Conservation (phyloP, 2,329 filamentous ascomycete genomes). For the Coniochaeta sp. region DNA sequence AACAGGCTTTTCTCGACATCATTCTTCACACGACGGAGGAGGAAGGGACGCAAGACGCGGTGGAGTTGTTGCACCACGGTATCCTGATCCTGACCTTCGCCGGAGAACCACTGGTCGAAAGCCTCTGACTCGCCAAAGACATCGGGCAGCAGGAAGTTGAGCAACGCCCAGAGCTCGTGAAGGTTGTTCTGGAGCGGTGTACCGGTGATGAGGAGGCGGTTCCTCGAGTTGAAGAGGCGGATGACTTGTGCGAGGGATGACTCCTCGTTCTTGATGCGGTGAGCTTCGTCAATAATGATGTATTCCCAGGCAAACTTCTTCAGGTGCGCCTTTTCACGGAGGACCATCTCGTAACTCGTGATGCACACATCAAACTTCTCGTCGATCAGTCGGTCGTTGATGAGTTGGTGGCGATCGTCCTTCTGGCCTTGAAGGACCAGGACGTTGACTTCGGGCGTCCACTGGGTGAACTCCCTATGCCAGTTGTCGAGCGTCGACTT, state of each 20-base stretch:
- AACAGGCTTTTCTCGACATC: constrained; percentile 97
- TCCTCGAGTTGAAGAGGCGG: constrained; percentile 89
- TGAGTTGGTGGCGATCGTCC: constrained; percentile 81
- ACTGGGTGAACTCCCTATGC: constrained; percentile 87
- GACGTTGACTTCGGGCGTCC: constrained; percentile 94
- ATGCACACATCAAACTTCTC: constrained; percentile 98
- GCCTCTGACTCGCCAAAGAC: constrained; percentile 96
- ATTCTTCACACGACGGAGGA: constrained; percentile 91
- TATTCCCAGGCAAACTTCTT: constrained; percentile 99
- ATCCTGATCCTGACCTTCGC: constrained; percentile 84
- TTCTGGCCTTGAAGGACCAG: constrained; percentile 92
- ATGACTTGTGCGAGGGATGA: constrained; percentile 96
- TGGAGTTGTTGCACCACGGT: constrained; percentile 94
- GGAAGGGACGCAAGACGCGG: constrained; percentile 83
- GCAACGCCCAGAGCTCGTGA: constrained; percentile 92
- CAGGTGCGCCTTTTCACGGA: constrained; percentile 87
- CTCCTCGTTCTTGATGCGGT: constrained; percentile 99
- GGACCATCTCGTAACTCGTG: constrained; percentile 98
- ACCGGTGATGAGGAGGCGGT: constrained; percentile 90
- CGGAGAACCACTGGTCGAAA: constrained; percentile 97
- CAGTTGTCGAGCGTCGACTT: constrained; percentile 98
- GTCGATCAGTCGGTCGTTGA: constrained; percentile 84
- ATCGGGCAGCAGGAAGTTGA: constrained; percentile 96
- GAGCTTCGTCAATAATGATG: constrained; percentile 96
- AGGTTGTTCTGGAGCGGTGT: constrained; percentile 97